Evolutionary conservation across 2,329 filamentous ascomycete species (phyloP).

Genomic region (Epicoccum nigrum): DNA sequence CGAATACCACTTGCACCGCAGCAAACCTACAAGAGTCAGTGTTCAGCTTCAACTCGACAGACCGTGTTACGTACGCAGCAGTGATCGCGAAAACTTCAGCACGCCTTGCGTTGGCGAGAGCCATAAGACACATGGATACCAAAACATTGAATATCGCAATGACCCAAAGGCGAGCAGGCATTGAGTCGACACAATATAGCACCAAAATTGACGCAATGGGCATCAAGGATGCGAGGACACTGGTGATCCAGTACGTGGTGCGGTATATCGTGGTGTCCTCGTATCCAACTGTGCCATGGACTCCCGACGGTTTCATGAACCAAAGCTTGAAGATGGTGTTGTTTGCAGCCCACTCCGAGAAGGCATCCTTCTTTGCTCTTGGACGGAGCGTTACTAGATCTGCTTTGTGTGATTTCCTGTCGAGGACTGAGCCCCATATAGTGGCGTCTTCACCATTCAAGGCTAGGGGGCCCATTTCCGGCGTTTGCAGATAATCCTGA

Average conservation of each 20-base stretch:
- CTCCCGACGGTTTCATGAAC: conserved; percentile 18
- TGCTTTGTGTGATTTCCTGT: neutral
- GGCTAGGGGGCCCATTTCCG: conserved; percentile 13
- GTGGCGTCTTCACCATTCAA: conserved; percentile 21
- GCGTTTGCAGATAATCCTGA: conserved; percentile 22
- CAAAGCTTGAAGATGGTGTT: conserved; percentile 14
- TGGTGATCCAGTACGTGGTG: conserved; percentile 27
- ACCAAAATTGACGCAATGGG: conserved; percentile 31
- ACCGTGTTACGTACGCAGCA: conserved; percentile 26
- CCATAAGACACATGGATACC: conserved; percentile 27
- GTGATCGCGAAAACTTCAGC: conserved; percentile 35
- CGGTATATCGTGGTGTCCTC: conserved; percentile 21
- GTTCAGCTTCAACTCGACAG: too few species aligned
- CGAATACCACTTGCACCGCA: too few species aligned
- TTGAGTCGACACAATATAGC: conserved; percentile 17
- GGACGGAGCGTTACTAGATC: conserved; percentile 17
- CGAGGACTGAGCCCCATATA: neutral
- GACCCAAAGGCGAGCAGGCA: conserved; percentile 16
- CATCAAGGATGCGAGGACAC: conserved; percentile 28
- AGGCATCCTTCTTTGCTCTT: conserved; percentile 23
- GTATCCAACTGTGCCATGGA: conserved; percentile 15
- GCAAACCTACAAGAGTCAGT: too few species aligned
- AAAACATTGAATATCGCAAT: conserved; percentile 34
- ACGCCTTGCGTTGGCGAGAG: conserved; percentile 29
- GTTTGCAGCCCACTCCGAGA: conserved; percentile 24